These are phyloP conservation scores for Scutellaria baicalensis DNA, from an alignment of 257 asterid species.

Conservation along the genomic window DNA sequence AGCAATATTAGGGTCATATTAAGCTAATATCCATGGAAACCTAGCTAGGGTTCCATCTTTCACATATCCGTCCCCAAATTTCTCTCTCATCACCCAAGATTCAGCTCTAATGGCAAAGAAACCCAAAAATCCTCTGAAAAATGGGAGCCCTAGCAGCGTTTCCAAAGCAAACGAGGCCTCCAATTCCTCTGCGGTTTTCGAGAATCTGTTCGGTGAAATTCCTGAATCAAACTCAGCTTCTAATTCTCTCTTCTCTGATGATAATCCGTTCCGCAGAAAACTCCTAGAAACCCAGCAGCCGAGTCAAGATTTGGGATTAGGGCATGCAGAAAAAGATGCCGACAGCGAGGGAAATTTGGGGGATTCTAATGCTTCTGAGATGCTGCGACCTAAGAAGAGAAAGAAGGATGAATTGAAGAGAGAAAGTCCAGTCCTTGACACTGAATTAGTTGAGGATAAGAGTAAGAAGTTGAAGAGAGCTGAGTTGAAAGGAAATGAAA, in stretches of 20 bases:
- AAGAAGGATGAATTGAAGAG: conserved; percentile 24
- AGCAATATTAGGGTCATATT: too few species aligned
- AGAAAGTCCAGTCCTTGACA: conserved; percentile 16
- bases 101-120: conserved; percentile 45
- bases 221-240: conserved; percentile 23
- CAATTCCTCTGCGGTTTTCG: conserved; percentile 41
- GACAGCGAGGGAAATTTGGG: conserved; percentile 10
- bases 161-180: conserved; percentile 18
- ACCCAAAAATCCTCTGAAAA: conserved; percentile 25
- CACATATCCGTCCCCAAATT: background rate
- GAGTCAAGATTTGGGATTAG: conserved; percentile 1
- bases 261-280: conserved; percentile 70
- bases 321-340: conserved; percentile 18
- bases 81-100: background rate
- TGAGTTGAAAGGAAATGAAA: conserved; percentile 4
- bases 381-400: conserved; percentile 30
- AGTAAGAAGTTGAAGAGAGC: conserved; percentile 28
- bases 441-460: conserved; percentile 16
- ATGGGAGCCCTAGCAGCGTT: conserved; percentile 17
- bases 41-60: conserved; percentile 11
- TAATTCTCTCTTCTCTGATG: conserved; percentile 56
- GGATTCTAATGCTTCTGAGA: conserved; percentile 20
- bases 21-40: background rate
- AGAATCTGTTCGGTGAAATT: conserved; percentile 49
- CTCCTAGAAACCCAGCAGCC: conserved; percentile 21